Base-by-base conservation (phyloP, 2,329 filamentous ascomycete genomes). In the Fusarium tricinctum region DNA sequence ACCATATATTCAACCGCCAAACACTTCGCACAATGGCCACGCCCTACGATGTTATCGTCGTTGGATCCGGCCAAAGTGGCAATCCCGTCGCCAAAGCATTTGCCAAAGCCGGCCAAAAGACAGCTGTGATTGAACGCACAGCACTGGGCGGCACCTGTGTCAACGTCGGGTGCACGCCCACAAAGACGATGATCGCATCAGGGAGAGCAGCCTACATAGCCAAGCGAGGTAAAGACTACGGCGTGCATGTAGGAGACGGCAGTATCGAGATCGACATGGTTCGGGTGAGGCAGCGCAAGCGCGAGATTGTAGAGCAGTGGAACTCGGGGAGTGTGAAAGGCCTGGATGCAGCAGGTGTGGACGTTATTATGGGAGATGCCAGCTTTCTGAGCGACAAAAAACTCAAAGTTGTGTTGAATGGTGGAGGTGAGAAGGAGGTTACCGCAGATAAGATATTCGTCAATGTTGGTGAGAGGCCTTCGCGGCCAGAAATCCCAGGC, bases 121-220 rank as follows among this genome's bases (percentile, higher is more conserved):
- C 82, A 1, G 80, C 80, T 8, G 74, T 87, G 26, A 76, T 86
- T 51, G 85, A 87, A 68, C 75, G 79, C n/a, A 62, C 77, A 0
- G 79, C 84, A 53, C 76, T 87, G 3, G 85, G 83, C n/a, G 85
- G 85, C 13, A 84, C 82, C 57, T 87, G 85, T 65, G 76, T 87
- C 54, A 86, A 87, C 57, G 83, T 84, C 63, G 85, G 85, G 6
- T 87, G 85, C 68, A 87, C 85, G 13, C 85, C 85, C 0, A 87
- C 85, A 20, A 88, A 87, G 72, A 87, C 85, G 10, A 82, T 88
- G 80, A 82, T 88, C 48, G 81, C 85, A 5, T 85, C 82, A 20
- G 85, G 83, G 2, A 77, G 84, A 6, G 79, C 81, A 4, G 85
- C 84, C 3, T 82, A 86, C 68, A 62, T 85, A 12, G 74, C 80